A percentile compares a stretch with the other conserved stretches of the same genome.
These are phyloP conservation scores for Xylaria telfairii DNA, from an alignment of 495 filamentous ascomycete genomes.

Conservation along the genomic window DNA sequence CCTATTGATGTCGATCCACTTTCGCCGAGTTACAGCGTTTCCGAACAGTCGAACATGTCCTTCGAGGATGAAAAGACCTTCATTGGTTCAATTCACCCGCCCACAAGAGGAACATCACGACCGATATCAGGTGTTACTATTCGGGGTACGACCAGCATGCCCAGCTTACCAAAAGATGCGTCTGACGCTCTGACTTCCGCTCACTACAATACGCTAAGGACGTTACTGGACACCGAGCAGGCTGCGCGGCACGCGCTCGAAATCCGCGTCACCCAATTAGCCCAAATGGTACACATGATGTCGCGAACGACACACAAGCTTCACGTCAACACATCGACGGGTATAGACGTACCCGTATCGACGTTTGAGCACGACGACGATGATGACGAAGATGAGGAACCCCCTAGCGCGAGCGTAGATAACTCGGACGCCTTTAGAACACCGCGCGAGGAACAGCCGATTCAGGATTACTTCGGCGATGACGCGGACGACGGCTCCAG, in stretches of 20 bases:
- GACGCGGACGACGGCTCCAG: constrained; percentile 46
- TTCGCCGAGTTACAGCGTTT: constrained; percentile 39
- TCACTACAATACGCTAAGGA: constrained; percentile 45
- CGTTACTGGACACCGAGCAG: constrained; percentile 57
- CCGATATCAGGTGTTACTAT: constrained; percentile 50
- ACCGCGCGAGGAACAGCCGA: constrained; percentile 46
- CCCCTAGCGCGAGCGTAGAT: constrained; percentile 31
- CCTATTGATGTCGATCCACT: constrained; percentile 33
- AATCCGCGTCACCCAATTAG: constrained; percentile 54
- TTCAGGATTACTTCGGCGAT: constrained; percentile 51
- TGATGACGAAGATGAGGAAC: constrained; percentile 35
- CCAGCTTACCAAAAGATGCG: constrained; percentile 44
- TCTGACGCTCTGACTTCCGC: constrained; percentile 36
- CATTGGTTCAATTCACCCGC: constrained; percentile 45
- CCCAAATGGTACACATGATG: constrained; percentile 49
- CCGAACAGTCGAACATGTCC: constrained; percentile 47
- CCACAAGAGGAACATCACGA: constrained; percentile 39
- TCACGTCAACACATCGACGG: constrained; percentile 30
- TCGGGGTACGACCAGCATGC: constrained; percentile 50
- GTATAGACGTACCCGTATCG: constrained; percentile 37
- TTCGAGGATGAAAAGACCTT: constrained; percentile 47
- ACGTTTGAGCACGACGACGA: constrained; percentile 43
- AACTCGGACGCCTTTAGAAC: constrained; percentile 51
- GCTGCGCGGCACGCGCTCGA: constrained; percentile 58
- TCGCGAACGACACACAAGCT: constrained; percentile 41